Base-by-base conservation (phyloP, 768 basidiomycete genomes). In the Tricholoma sp. region DNA sequence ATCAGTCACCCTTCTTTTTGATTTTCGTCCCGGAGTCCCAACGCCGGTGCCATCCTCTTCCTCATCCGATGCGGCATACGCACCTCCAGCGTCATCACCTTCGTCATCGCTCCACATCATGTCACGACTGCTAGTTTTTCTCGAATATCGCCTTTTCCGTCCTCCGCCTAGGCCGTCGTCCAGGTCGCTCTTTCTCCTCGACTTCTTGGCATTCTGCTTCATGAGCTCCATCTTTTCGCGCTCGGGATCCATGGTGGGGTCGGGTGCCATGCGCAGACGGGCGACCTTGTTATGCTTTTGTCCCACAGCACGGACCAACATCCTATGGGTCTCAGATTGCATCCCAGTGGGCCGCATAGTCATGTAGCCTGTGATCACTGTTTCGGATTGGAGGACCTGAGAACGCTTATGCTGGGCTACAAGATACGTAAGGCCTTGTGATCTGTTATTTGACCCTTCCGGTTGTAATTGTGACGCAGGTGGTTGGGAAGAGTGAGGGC, bases 371-470 rank as follows among this genome's bases (percentile, higher is more conserved):
- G 90, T 89, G 56, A 94, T 78, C 58, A 88, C 75, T 2, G 89
- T 87, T 67, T 94, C 92, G 22, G 90, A 81, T 70, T 95, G 93
- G n/a, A 92, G 79, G 16, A 95, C 85, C 61, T 88, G 85, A 2
- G 89, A 86, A 46, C 86, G 83, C 68, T 92, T 91, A 71, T 89
- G 92, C 65, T 94, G 91, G 14, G 91, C 91, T 56, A 93, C 89
- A 62, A 94, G 85, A 71, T 94, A 94, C 22, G 92, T 90, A 47
- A 94, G 77, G 31, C 91, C 89, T 66, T 91, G 87, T 5, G 83
- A 76, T 66, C 82, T 85, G n/a, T 50, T 50, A 52, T 67, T 67
- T 58, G 71, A 60, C 6, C 67, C 64, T 12, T 65, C 47, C 21
- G 75, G 57, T 52, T 71, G 71, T 11, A 64, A 69, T 59, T 72